A percentile compares a stretch with the other conserved stretches of the same genome.
phyloP scores from a whole-genome alignment of 108 stramenopile species.

The Skeletonema tropicum region DNA sequence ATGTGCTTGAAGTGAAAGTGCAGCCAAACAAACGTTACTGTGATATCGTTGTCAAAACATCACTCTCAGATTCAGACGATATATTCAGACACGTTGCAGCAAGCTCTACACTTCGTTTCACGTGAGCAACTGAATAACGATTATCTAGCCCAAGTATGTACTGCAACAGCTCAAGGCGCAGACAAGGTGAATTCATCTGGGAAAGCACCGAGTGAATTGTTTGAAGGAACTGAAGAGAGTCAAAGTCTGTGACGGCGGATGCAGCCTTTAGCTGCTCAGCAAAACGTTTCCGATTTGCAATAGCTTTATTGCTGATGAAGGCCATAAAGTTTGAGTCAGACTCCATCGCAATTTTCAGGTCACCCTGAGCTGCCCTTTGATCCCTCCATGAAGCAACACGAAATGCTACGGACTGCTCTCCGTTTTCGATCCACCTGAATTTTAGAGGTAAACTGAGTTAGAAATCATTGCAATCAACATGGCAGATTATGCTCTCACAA shows the following conservation, averaged over 20 bases:
- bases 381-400: slow-evolving; percentile 88
- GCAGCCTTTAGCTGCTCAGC: slow-evolving; percentile 75
- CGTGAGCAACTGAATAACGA: slow-evolving; percentile 87
- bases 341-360: slow-evolving; percentile 85
- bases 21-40: not conserved
- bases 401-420: slow-evolving; percentile 89
- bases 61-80: slow-evolving; percentile 28
- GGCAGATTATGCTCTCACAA: not conserved
- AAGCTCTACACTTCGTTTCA: slow-evolving; percentile 79
- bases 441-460: not conserved
- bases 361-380: slow-evolving; percentile 88
- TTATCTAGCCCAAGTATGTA: slow-evolving; percentile 91
- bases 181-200: slow-evolving; percentile 84
- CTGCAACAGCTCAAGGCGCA: slow-evolving; percentile 88
- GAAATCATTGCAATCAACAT: not conserved
- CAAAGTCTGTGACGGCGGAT: slow-evolving; percentile 68
- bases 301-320: slow-evolving; percentile 89
- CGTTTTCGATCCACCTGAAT: slow-evolving; percentile 77
- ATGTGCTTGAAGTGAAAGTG: too few relatives aligned
- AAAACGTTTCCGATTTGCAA: slow-evolving; percentile 82
- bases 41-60: slow-evolving; percentile 18
- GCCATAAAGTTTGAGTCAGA: slow-evolving; percentile 81
- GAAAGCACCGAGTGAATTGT: slow-evolving; percentile 68
- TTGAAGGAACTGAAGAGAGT: slow-evolving; percentile 65
- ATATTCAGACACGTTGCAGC: slow-evolving; percentile 81